Evolutionary conservation across 441 rosid genomes (phyloP).

Genomic region (Pelargonium fulgidum): DNA sequence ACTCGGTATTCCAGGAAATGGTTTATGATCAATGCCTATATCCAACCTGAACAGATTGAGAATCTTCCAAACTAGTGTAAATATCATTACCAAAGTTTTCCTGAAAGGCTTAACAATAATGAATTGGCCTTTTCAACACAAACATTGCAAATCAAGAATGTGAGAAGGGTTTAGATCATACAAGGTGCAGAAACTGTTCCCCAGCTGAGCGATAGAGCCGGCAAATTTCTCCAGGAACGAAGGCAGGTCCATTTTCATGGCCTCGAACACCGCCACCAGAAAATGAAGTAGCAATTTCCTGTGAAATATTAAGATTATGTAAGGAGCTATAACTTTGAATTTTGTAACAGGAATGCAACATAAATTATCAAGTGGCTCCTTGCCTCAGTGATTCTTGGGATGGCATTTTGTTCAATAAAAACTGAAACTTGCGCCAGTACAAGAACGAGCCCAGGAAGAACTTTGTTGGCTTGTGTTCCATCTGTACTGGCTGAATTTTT

Average conservation of each 20-base stretch:
- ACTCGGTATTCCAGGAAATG: neutral
- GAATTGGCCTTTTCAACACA: neutral
- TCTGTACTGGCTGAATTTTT: slow-evolving; percentile 40
- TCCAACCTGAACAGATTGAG: neutral
- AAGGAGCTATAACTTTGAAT: slow-evolving; percentile 10
- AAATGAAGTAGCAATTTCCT: slow-evolving; percentile 86
- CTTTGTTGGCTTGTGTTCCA: slow-evolving; percentile 50
- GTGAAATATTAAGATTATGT: slow-evolving; percentile 22
- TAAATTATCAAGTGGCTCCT: slow-evolving; percentile 25
- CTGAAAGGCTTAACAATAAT: neutral
- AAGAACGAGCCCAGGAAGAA: slow-evolving; percentile 63
- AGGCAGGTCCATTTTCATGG: slow-evolving; percentile 66
- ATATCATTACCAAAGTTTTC: neutral
- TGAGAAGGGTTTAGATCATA: slow-evolving; percentile 29
- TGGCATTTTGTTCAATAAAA: slow-evolving; percentile 79
- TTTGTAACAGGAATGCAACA: neutral
- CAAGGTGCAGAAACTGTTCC: slow-evolving; percentile 81
- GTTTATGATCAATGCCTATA: neutral
- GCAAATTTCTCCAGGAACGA: slow-evolving; percentile 87
- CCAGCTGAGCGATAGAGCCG: slow-evolving; percentile 69
- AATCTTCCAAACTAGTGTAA: neutral
- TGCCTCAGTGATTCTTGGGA: slow-evolving; percentile 86
- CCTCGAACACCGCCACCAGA: slow-evolving; percentile 62
- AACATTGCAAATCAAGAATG: neutral
- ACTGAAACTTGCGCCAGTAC: slow-evolving; percentile 81